These are phyloP conservation scores for Lepiota brunneoincarnata DNA, from an alignment of 768 basidiomycete species.

Conservation along the genomic window DNA sequence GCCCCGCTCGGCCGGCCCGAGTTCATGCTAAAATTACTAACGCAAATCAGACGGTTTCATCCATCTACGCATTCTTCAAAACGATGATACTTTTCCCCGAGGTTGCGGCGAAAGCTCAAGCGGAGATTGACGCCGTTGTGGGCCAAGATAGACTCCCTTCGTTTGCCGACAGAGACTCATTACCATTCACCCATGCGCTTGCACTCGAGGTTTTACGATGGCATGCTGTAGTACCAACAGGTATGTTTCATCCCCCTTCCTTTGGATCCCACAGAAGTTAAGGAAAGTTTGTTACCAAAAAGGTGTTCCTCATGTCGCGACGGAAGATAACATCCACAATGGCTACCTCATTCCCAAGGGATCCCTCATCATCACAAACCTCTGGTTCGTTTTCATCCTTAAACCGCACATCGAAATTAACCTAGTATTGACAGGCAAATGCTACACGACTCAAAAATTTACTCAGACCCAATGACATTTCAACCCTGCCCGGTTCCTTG, in stretches of 20 bases:
- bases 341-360: conserved; percentile 46
- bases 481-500: conserved; percentile 46
- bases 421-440: conserved; percentile 35
- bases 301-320: conserved; percentile 40
- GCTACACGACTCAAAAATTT: conserved; percentile 38
- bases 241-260: conserved; percentile 14
- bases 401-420: no score
- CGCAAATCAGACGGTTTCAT: conserved; percentile 33
- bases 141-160: conserved; percentile 39
- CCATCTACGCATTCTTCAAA: conserved; percentile 36
- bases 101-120: conserved; percentile 34
- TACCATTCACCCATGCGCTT: conserved; percentile 41
- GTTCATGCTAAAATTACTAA: background rate
- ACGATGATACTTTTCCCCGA: conserved; percentile 38
- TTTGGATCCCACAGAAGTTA: background rate
- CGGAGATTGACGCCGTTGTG: conserved; percentile 40
- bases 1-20: background rate
- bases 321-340: conserved; percentile 39
- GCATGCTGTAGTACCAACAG: conserved; percentile 31
- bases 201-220: conserved; percentile 35
- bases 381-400: conserved; percentile 21
- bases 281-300: conserved; percentile 14
- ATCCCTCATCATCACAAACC: conserved; percentile 29
- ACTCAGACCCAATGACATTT: conserved; percentile 43
- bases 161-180: conserved; percentile 32